Percentiles rank a stretch among this genome's conserved stretches.
Evolutionary conservation across 129 eudicot genomes (phyloP).

Genomic region (Silybum marianum): DNA sequence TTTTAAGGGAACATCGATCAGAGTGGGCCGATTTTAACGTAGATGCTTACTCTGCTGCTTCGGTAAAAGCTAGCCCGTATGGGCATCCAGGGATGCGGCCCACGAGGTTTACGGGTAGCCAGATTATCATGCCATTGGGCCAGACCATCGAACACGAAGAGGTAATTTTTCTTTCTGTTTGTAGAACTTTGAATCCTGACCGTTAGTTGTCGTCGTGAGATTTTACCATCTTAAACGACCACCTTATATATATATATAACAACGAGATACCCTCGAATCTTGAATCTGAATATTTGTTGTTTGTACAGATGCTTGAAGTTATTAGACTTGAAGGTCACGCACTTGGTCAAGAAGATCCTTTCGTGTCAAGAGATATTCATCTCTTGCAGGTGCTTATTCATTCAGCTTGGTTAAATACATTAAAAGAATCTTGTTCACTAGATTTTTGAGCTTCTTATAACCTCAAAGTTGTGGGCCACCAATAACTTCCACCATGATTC

Average conservation of each 20-base stretch:
- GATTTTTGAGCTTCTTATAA: not conserved
- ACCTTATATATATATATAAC: not conserved
- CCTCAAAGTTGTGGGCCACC: not conserved
- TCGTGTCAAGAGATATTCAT: constrained; percentile 76
- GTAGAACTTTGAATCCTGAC: not conserved
- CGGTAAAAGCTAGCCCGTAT: constrained; percentile 64
- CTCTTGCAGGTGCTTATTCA: constrained; percentile 70
- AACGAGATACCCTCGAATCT: no score
- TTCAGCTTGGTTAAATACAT: not conserved
- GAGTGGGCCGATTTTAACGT: constrained; percentile 96
- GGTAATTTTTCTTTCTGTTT: constrained; percentile 37
- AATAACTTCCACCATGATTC: not conserved
- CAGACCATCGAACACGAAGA: constrained; percentile 95
- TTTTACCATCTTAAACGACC: not conserved
- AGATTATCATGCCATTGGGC: constrained; percentile 92
- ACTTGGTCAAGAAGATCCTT: constrained; percentile 77
- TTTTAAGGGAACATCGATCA: constrained; percentile 90
- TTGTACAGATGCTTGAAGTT: constrained; percentile 95
- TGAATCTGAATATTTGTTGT: no score
- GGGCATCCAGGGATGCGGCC: constrained; percentile 74
- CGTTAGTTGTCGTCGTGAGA: not conserved
- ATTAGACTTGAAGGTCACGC: constrained; percentile 91
- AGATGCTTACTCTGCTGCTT: constrained; percentile 89
- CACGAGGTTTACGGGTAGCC: constrained; percentile 86
- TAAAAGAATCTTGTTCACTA: not conserved